Evolutionary conservation across 192 early-diverging fungal species (phyloP), one percentile per base, ranked within the genome.

Genomic region (Linnemannia zychae): DNA sequence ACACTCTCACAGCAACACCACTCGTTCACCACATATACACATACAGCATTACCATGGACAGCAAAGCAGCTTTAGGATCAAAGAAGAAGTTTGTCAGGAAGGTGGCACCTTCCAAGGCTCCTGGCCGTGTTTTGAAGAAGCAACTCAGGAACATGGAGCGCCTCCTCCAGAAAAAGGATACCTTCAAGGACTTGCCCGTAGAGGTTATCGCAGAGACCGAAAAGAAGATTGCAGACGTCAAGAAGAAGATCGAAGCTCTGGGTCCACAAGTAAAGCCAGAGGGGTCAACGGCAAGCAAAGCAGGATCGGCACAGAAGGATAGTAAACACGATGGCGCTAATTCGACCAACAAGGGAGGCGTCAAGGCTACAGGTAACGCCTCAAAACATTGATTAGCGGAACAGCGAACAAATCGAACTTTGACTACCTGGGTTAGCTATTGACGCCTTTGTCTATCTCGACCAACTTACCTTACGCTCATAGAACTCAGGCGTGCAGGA

Each of bases 401-500:
- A 31, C 38, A 24, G 18, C 11, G 20, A 36, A 22, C 6, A 13
- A 38, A 17, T 28, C 37, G 17, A 3, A 18, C 20, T 17, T 38
- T 40, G 7, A 11, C 22, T 63, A 63, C 28, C 28, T 28, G 28
- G 9, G 13, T 3, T 24, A 9, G 3, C 24, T 63, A 63, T 12
- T 63, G 12, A 68, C 22, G 17, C 5, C 5, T 5, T 18, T 22
- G 0, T 65, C 7, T 40, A 3, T 16, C 5, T 4, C 20, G 1
- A n/a, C 40, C 49, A 28, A 44, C 40, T 44, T 34, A 33, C 16
- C 18, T 77, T n/a, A 1, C 28, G 20, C 17, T 22, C 11, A 66
- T 76, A 85, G 83, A 85, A 60, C 36, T 85, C 70, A 71, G 83
- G 33, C 72, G 83, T 53, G 77, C 83, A n/a, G 68, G 74, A 67